Conservation (phyloP, 192 early-diverging fungal species). For the Phycomyces blakesleeanus region DNA sequence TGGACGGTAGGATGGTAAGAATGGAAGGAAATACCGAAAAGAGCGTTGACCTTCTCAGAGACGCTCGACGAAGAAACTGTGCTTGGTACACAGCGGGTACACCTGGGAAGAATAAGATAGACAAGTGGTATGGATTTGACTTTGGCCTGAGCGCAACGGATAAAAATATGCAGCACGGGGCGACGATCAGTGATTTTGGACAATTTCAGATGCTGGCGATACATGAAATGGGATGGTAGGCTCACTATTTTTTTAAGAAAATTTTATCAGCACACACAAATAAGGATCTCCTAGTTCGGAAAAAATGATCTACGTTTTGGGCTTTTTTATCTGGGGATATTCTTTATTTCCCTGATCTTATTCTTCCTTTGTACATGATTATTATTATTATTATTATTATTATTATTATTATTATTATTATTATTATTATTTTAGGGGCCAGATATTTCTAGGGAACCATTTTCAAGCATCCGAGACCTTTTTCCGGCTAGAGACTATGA, state of each 20-base stretch:
- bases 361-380: too few relatives aligned
- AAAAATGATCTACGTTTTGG: not conserved
- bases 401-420: not conserved
- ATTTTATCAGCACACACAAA: too few relatives aligned
- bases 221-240: slow-evolving; percentile 40
- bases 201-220: slow-evolving; percentile 26
- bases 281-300: not conserved
- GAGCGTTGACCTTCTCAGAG: slow-evolving; percentile 23
- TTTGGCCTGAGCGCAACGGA: not conserved
- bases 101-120: not conserved
- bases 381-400: not conserved
- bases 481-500: slow-evolving; percentile 39
- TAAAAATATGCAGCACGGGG: slow-evolving; percentile 6
- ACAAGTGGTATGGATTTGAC: not conserved
- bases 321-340: too few relatives aligned
- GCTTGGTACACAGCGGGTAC: not conserved
- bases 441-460: slow-evolving; percentile 35
- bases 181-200: slow-evolving; percentile 26
- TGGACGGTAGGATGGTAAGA: slow-evolving; percentile 29
- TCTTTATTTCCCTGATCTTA: not conserved
- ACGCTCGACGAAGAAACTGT: slow-evolving; percentile 17
- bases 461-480: slow-evolving; percentile 42
- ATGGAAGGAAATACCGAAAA: slow-evolving; percentile 23
- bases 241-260: too few relatives aligned
- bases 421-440: slow-evolving; percentile 21